Evolutionary conservation across 2,329 filamentous ascomycete genomes (phyloP).

Genomic region (Ceratocystis destructans): DNA sequence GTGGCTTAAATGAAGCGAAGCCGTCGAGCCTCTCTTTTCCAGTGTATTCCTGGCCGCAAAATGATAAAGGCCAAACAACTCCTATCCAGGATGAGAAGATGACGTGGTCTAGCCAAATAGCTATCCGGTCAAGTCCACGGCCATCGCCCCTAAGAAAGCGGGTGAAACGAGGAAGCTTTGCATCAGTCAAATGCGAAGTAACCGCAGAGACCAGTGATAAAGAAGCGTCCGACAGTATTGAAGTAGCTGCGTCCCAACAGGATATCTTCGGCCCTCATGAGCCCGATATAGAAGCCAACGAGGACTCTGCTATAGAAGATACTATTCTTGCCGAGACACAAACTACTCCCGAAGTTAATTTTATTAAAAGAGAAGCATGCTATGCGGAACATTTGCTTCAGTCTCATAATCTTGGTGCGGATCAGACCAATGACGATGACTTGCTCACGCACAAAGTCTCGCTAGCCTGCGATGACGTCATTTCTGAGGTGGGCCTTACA

Average conservation of each 20-base stretch:
- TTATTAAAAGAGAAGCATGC: not conserved
- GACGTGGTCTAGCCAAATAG: slow-evolving; percentile 14
- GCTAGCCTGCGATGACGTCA: slow-evolving; percentile 3
- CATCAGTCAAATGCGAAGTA: not conserved
- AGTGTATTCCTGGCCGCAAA: not conserved
- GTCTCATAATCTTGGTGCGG: not conserved
- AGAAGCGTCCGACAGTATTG: not conserved
- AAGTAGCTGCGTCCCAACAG: slow-evolving; percentile 1
- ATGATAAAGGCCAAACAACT: not conserved
- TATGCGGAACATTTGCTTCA: not conserved
- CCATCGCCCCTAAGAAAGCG: slow-evolving; percentile 3
- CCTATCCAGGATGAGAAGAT: not conserved
- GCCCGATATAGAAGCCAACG: not conserved
- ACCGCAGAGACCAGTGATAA: not conserved
- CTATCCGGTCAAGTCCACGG: slow-evolving; percentile 13
- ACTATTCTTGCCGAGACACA: slow-evolving; percentile 1
- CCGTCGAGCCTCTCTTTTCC: slow-evolving; percentile 9
- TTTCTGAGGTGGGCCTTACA: not conserved
- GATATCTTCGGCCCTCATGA: not conserved
- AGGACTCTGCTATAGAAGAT: slow-evolving; percentile 13
- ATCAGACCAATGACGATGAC: not conserved
- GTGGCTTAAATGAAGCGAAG: not conserved
- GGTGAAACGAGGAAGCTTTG: not conserved
- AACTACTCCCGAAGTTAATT: not conserved
- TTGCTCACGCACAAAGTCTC: not conserved